A percentile compares a stretch with the other conserved stretches of the same genome.
These are phyloP conservation scores for Amphicarpaea edgeworthii DNA, from an alignment of 306 rosid species.

Conservation along the genomic window DNA sequence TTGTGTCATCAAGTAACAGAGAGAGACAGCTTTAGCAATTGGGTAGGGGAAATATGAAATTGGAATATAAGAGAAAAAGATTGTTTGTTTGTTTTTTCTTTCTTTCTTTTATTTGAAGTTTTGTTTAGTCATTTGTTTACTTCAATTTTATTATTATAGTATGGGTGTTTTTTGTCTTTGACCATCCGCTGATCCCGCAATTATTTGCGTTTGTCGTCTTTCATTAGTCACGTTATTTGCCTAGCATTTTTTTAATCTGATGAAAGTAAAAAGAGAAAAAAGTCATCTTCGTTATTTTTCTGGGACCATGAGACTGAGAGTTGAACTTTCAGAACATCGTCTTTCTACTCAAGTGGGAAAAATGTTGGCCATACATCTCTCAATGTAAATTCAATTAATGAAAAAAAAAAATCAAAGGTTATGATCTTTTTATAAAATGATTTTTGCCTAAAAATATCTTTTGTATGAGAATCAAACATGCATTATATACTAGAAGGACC, in stretches of 20 bases:
- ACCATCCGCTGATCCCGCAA: slow-evolving; percentile 56
- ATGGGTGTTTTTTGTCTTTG: slow-evolving; percentile 52
- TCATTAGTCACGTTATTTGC: slow-evolving; percentile 29
- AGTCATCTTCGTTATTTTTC: slow-evolving; percentile 30
- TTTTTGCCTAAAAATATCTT: too few relatives aligned
- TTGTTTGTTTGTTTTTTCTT: too few relatives aligned
- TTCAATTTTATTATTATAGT: slow-evolving; percentile 35
- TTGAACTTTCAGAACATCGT: slow-evolving; percentile 28
- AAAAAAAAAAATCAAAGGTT: too few relatives aligned
- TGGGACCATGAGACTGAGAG: slow-evolving; percentile 44
- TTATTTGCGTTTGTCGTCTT: slow-evolving; percentile 55
- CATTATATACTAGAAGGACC: too few relatives aligned
- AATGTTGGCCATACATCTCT: too few relatives aligned
- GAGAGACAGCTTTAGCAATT: slow-evolving; percentile 44
- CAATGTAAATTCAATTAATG: too few relatives aligned
- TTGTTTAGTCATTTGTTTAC: slow-evolving; percentile 36
- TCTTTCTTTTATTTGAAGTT: slow-evolving; percentile 7
- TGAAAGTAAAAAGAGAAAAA: slow-evolving; percentile 30
- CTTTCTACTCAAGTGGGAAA: slow-evolving; percentile 34
- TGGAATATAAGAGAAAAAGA: slow-evolving; percentile 45
- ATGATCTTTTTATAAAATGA: too few relatives aligned
- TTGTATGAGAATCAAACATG: too few relatives aligned
- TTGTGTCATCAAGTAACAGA: slow-evolving; percentile 44
- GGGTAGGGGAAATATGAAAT: slow-evolving; percentile 41
- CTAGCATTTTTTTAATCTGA: slow-evolving; percentile 7